Evolutionary conservation across 305 asterid species (phyloP), one percentile per base, ranked within the genome.

Genomic region (Rubia occidens): DNA sequence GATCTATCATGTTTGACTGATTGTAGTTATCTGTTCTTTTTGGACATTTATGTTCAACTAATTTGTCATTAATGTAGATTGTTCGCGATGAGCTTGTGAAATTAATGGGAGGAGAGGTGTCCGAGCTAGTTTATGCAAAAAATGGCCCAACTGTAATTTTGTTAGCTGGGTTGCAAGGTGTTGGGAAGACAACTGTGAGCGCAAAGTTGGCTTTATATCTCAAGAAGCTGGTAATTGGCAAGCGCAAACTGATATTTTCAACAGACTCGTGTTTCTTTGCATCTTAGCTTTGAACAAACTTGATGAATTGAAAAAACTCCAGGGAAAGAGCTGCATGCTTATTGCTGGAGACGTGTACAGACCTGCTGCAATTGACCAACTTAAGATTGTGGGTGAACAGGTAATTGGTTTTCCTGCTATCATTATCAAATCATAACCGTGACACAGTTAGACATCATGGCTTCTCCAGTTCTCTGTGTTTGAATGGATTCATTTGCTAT

Each of bases 361-460:
- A 76, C 99, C 99, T 74, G 99, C 99, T 74, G 99, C 99, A 67
- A 94, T 94, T 68, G 99, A 94, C 73, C 99, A 94, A 80, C 86
- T 94, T 78, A 87, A 87, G 68, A 94, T 94, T 81, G 76, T 94
- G 78, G 99, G 96, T 67, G 86, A 94, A 82, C 95, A 90, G 95
- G 97, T 92, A 78, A 18, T 11, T 26, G 20, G 14, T 60, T 75
- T 29, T 56, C 49, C 32, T 5, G 20, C 45, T 6, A 35, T 64
- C 62, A 61, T 24, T 18, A 17, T 42, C 21, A 42, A 42, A 63
- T 64, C 24, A 71, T 14, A 44, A 53, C 51, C 64, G 2, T n/a
- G 68, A 47, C 8, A 39, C 15, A 17, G 26, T 17, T 11, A 39
- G 49, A 47, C 37, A 7, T 18, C 40, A 72, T 13, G 69, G 44